These are phyloP conservation scores for Ogataea dorogensis DNA, from an alignment of 805 yeast species.

Conservation along the genomic window DNA sequence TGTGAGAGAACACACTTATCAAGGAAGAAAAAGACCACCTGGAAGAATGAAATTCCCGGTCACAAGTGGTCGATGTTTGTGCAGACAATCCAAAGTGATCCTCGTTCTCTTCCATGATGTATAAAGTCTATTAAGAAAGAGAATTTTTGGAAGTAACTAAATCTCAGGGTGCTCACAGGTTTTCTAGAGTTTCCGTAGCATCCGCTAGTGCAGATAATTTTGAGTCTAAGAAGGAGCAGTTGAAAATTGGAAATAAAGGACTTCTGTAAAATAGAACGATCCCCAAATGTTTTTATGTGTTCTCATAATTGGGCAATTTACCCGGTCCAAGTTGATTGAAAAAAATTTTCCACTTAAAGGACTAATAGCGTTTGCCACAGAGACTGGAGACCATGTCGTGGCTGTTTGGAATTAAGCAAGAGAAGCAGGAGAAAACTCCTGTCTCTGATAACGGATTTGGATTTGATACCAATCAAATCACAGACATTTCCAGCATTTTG, in stretches of 20 bases:
- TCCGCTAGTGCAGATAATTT: not conserved
- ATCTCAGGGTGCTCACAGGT: not conserved
- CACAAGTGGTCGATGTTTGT: not conserved
- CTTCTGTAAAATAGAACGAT: constrained; percentile 6
- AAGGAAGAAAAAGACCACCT: constrained; percentile 1
- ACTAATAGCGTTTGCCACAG: constrained; percentile 6
- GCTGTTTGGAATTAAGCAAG: constrained; percentile 44
- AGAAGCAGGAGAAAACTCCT: constrained; percentile 9
- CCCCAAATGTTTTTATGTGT: constrained; percentile 7
- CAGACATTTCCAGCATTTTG: constrained; percentile 62
- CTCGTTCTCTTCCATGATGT: not conserved
- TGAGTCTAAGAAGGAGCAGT: not conserved
- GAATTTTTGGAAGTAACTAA: not conserved
- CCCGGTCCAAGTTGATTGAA: constrained; percentile 6
- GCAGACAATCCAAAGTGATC: not conserved
- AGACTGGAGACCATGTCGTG: constrained; percentile 41
- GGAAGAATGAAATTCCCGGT: not conserved
- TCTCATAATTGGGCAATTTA: constrained; percentile 6
- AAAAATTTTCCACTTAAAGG: constrained; percentile 7
- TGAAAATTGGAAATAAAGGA: not conserved
- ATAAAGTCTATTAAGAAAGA: not conserved
- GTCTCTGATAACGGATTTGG: constrained; percentile 6
- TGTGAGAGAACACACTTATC: not conserved
- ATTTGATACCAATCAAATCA: constrained; percentile 37
- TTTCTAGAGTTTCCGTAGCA: not conserved